Evolutionary conservation across 177 flowering plant species (phyloP).

Genomic region (Telopea speciosissima): DNA sequence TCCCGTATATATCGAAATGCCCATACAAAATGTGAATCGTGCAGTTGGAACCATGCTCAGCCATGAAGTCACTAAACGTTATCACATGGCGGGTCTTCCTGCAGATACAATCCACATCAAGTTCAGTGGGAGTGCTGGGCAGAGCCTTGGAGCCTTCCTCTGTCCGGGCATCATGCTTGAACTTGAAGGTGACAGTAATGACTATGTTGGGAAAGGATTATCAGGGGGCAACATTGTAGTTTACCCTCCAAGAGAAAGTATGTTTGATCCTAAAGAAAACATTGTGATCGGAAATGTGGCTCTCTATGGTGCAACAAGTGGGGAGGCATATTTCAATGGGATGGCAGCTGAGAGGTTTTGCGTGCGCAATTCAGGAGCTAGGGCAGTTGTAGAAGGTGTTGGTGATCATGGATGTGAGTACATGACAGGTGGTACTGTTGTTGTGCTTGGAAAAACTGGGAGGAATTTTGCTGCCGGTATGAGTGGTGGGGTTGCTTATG

Average conservation of each 20-base stretch:
- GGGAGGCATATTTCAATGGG: constrained; percentile 97
- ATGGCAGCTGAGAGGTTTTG: constrained; percentile 99
- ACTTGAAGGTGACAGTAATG: constrained; percentile 99
- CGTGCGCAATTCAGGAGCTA: constrained; percentile 96
- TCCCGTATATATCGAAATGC: constrained; percentile 83
- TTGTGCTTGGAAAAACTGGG: constrained; percentile 93
- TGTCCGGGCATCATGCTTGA: constrained; percentile 87
- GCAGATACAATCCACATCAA: constrained; percentile 83
- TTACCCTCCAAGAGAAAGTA: constrained; percentile 81
- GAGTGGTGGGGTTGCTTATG: constrained; percentile 99
- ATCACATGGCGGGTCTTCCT: constrained; percentile 76
- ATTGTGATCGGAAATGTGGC: constrained; percentile 98
- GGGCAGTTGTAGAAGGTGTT: constrained; percentile 94
- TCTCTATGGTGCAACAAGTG: constrained; percentile 91
- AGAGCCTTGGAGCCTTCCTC: constrained; percentile 97
- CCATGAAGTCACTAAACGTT: constrained; percentile 90
- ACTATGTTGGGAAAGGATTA: constrained; percentile 96
- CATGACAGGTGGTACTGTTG: constrained; percentile 98
- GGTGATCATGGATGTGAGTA: constrained; percentile 99
- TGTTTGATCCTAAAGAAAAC: constrained; percentile 92
- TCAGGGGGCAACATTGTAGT: constrained; percentile 97
- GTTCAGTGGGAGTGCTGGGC: constrained; percentile 94
- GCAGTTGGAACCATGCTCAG: constrained; percentile 99
- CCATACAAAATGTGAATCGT: constrained; percentile 76
- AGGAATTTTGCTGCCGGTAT: constrained; percentile 99